These are phyloP conservation scores for Articulospora tetracladia DNA, from an alignment of 495 filamentous ascomycete species.

Conservation along the genomic window DNA sequence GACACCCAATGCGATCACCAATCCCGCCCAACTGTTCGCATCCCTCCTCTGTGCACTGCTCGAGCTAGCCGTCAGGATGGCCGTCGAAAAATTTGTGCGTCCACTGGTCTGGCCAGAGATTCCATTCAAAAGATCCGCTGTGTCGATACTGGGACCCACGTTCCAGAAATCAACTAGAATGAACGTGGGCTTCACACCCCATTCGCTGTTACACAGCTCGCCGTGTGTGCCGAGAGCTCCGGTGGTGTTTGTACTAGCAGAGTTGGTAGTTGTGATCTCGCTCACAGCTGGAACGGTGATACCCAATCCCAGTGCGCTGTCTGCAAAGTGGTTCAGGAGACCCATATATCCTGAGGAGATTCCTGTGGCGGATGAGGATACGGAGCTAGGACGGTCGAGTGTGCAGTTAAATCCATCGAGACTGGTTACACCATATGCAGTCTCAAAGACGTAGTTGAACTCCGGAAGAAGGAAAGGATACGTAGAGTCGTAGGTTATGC, in stretches of 20 bases:
- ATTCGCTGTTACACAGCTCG: slow-evolving; percentile 45
- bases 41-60: background rate
- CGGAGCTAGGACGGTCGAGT: slow-evolving; percentile 53
- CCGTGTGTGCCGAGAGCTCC: slow-evolving; percentile 59
- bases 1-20: slow-evolving; percentile 13
- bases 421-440: slow-evolving; percentile 57
- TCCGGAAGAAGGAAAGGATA: slow-evolving; percentile 65
- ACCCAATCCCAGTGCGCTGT: slow-evolving; percentile 52
- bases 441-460: slow-evolving; percentile 71
- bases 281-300: slow-evolving; percentile 53
- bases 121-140: slow-evolving; percentile 56
- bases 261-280: slow-evolving; percentile 53
- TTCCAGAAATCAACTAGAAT: slow-evolving; percentile 68
- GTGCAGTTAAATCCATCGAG: slow-evolving; percentile 51
- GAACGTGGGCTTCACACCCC: slow-evolving; percentile 53
- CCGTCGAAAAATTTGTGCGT: slow-evolving; percentile 25
- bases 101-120: slow-evolving; percentile 33
- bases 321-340: slow-evolving; percentile 71
- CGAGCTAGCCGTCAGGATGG: slow-evolving; percentile 8
- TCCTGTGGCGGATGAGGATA: slow-evolving; percentile 36
- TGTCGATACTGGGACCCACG: slow-evolving; percentile 52
- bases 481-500: slow-evolving; percentile 40
- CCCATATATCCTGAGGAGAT: slow-evolving; percentile 43
- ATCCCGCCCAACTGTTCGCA: background rate
- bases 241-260: slow-evolving; percentile 30